Evolutionary conservation across 768 basidiomycete species (phyloP).

Genomic region (Termitomyces titanicus): DNA sequence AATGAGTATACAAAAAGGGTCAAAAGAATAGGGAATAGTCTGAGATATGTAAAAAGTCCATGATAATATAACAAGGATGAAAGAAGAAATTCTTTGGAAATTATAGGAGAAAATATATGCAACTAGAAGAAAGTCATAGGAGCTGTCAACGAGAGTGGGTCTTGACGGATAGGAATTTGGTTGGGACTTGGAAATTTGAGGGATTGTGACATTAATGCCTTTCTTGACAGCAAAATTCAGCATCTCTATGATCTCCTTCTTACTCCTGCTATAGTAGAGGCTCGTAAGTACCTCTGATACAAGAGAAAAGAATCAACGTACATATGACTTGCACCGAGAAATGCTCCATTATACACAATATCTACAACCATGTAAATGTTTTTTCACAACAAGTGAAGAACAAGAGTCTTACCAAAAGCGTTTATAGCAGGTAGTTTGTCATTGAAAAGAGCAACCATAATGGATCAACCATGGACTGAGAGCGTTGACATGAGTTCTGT

Average conservation of each 20-base stretch:
- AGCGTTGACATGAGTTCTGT: conserved; percentile 20
- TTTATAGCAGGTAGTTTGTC: conserved; percentile 23
- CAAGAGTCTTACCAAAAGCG: conserved; percentile 23
- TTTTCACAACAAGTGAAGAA: conserved; percentile 11
- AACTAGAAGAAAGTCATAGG: too few species aligned
- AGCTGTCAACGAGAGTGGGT: too few species aligned
- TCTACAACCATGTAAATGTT: conserved; percentile 14
- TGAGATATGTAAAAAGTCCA: too few species aligned
- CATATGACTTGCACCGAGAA: conserved; percentile 29
- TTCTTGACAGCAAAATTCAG: conserved; percentile 54
- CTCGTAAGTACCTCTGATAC: conserved; percentile 14
- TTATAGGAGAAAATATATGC: too few species aligned
- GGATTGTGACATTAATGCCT: too few species aligned
- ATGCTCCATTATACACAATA: conserved; percentile 19
- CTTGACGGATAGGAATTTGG: too few species aligned
- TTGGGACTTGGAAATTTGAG: too few species aligned
- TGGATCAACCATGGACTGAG: background rate
- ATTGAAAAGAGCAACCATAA: background rate
- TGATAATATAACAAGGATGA: too few species aligned
- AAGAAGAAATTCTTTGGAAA: too few species aligned
- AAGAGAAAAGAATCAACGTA: conserved; percentile 11
- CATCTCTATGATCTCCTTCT: conserved; percentile 58
- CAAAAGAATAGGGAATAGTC: too few species aligned
- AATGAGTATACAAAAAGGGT: too few species aligned
- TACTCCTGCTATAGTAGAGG: conserved; percentile 45